These are phyloP conservation scores for Coffea humblotiana DNA, from an alignment of 305 asterid genomes.

Conservation along the genomic window DNA sequence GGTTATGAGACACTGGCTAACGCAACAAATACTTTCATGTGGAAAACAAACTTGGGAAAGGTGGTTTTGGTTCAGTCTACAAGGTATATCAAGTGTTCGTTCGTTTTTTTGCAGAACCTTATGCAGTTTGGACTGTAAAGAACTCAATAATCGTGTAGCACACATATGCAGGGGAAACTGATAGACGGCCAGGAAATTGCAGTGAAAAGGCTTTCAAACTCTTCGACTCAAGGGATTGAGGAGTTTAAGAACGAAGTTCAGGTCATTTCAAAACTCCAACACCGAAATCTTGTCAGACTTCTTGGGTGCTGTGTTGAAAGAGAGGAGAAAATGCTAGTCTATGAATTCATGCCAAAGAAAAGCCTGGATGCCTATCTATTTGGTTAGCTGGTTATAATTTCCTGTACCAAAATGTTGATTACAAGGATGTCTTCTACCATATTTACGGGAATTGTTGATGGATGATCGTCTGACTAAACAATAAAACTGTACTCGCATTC, in stretches of 20 bases:
- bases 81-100: constrained; percentile 4
- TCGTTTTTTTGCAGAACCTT: too few relatives aligned
- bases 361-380: constrained; percentile 22
- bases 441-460: too few relatives aligned
- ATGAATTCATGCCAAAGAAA: constrained; percentile 20
- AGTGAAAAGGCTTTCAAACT: constrained; percentile 22
- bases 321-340: constrained; percentile 22
- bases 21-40: constrained; percentile 9
- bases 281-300: constrained; percentile 22
- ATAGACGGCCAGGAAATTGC: constrained; percentile 23
- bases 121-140: background rate
- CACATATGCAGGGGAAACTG: constrained; percentile 17
- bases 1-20: constrained; percentile 10
- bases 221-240: constrained; percentile 18
- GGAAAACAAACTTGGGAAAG: background rate
- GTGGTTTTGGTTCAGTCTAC: constrained; percentile 16
- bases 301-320: constrained; percentile 19
- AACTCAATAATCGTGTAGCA: background rate
- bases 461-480: background rate
- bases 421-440: too few relatives aligned
- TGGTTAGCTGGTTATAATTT: background rate
- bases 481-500: background rate
- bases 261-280: constrained; percentile 22
- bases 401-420: too few relatives aligned
- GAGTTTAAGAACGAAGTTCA: constrained; percentile 24